Evolutionary conservation across 345 rosid genomes (phyloP), one percentile per base, ranked within the genome.

Genomic region (Arabis alpina): DNA sequence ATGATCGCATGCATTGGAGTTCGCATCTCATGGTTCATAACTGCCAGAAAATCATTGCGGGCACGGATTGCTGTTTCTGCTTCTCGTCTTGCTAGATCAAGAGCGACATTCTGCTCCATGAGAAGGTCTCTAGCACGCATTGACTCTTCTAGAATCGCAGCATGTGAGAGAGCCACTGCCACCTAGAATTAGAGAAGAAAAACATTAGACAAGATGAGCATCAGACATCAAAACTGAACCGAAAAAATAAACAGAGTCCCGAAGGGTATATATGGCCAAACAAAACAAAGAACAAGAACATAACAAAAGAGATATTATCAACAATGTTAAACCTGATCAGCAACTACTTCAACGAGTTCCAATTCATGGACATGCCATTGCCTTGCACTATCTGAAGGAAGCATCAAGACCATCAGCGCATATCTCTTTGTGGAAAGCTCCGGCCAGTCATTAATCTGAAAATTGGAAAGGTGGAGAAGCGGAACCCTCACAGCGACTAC

Each of bases 11-110:
- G 97, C 99, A 95, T 95, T 5, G 99, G 99, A 32, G 97, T 95
- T 74, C 97, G 85, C 99, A 95, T 95, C 78, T 95, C 98, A 75
- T 95, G 97, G 79, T 95, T 92, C 99, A 95, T 95, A 61, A 95
- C 99, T 30, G 97, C 98, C 78, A 95, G 73, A 87, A 95, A 95
- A 82, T 90, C 98, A 60, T 95, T 95, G 9, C 97, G 94, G 49
- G 99, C 98, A 72, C 85, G 84, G 61, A 95, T 87, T 19, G 99
- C 97, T 44, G 92, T 95, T 76, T 95, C 99, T 16, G 99, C 98
- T 75, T 95, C 98, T 79, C 88, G 79, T 69, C 98, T 87, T 28
- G 99, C 98, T 32, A 67, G 81, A 80, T 95, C 98, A 70, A 92
- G 97, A 2, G 98, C 98, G 34, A 91, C 88, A 76, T 94, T 94